phyloP scores from a whole-genome alignment of 257 asterid genomes.

The Plantago ovata region DNA sequence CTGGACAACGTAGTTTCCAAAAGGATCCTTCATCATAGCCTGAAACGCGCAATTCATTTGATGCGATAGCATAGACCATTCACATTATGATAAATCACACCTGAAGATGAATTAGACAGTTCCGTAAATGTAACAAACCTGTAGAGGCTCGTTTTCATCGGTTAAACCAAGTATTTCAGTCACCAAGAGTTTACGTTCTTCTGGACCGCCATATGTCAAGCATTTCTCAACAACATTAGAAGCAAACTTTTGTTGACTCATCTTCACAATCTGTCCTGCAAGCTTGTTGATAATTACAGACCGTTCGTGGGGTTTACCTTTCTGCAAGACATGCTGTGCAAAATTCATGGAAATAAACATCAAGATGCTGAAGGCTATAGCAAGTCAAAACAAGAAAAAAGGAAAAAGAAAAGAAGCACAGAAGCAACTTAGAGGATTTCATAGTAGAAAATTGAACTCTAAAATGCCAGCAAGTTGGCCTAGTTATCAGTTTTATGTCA shows the following conservation, averaged over 20 bases:
- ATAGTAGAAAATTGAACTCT: too few relatives aligned
- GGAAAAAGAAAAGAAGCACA: too few relatives aligned
- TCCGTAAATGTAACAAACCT: conserved; percentile 40
- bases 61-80: neutral
- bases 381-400: neutral
- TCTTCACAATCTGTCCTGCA: conserved; percentile 80
- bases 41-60: conserved; percentile 23
- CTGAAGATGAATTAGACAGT: neutral
- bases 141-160: conserved; percentile 79
- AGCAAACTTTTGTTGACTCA: conserved; percentile 93
- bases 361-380: neutral
- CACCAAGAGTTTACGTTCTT: conserved; percentile 63
- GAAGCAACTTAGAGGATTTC: too few relatives aligned
- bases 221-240: conserved; percentile 93
- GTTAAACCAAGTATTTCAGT: conserved; percentile 89
- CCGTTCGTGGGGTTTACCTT: conserved; percentile 70
- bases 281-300: conserved; percentile 63
- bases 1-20: conserved; percentile 85
- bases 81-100: too few relatives aligned
- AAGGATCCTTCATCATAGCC: conserved; percentile 97
- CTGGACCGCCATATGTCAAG: conserved; percentile 64
- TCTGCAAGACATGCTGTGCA: conserved; percentile 76
- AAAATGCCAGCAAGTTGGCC: too few relatives aligned
- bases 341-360: neutral
- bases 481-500: too few relatives aligned